Evolutionary conservation across 2,329 filamentous ascomycete genomes (phyloP), one percentile per base, ranked within the genome.

Genomic region (Orbilia oligospora): DNA sequence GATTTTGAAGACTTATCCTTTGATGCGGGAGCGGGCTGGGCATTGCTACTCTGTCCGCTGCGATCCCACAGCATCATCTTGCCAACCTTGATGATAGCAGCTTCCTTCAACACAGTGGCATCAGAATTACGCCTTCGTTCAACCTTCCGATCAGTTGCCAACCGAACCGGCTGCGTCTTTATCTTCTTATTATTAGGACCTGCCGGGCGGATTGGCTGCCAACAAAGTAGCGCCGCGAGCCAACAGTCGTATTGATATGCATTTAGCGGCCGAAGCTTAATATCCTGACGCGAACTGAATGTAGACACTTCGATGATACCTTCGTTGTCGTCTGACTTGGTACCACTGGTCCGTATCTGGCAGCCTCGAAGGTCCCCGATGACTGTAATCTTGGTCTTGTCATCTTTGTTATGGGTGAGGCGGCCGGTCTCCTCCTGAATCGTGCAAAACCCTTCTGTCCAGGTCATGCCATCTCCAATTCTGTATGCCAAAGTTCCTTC

Each of bases 31-130:
- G 83, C 56, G 83, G 68, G 14, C 8, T 61, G 75, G 16, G 44
- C 36, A 30, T 38, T 36, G n/a, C 20, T 83, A 6, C 84, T 84
- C 14, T 84, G 84, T 38, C 83, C 85, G 1, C 91, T 91, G 83
- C 92, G 96, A 84, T 98, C 94, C 95, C 94, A 97, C 56, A 97
- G 87, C 83, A 94, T 91, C 83, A 97, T 89, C 83, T 94, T 94
- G 70, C 94, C 96, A 58, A 97, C 93, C 83, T 98, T 99, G 86
- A 98, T 98, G 81, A 98, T 96, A 70, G 92, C 90, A 2, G 90
- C 89, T 80, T 93, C 91, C 83, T 91, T 96, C 30, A 88, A 85
- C 30, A 87, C 82, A 1, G 61, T 65, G 24, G 86, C 85, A 71
- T 87, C 86, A 18, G 87, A 86, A 81, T 87, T 85, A 66, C 88